These are phyloP conservation scores for Leptodermis oblonga DNA, from an alignment of 257 asterid genomes.

Conservation along the genomic window DNA sequence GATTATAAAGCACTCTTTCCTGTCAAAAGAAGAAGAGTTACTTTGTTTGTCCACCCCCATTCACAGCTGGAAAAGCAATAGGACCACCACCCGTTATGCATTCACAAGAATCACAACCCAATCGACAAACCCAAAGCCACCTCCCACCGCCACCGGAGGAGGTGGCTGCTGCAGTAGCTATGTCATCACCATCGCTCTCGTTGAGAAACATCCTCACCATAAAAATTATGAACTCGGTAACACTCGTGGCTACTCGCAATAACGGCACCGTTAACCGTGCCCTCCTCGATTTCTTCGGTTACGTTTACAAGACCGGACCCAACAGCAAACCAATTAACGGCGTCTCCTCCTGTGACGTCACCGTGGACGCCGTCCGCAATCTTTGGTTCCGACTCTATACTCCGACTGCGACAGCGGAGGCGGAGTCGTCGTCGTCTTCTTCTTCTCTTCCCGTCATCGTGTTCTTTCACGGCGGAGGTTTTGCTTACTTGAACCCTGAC, in stretches of 20 bases:
- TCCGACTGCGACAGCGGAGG: slow-evolving; percentile 22
- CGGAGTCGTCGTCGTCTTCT: not conserved
- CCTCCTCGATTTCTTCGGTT: slow-evolving; percentile 19
- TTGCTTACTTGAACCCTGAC: slow-evolving; percentile 53
- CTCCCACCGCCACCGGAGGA: not conserved
- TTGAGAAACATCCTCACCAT: slow-evolving; percentile 44
- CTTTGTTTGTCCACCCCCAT: too few relatives aligned
- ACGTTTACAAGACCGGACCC: slow-evolving; percentile 33
- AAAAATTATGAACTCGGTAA: slow-evolving; percentile 28
- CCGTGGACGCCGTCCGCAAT: slow-evolving; percentile 51
- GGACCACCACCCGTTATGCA: too few relatives aligned
- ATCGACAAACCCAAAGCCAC: not conserved
- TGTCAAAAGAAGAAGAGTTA: too few relatives aligned
- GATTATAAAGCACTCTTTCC: too few relatives aligned
- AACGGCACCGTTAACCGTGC: slow-evolving; percentile 79
- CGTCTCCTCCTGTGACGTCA: slow-evolving; percentile 50
- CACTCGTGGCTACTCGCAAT: slow-evolving; percentile 37
- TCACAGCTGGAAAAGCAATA: too few relatives aligned
- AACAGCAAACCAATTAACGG: slow-evolving; percentile 43
- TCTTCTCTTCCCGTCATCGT: slow-evolving; percentile 44
- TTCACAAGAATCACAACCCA: too few relatives aligned
- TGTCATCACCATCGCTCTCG: slow-evolving; percentile 36
- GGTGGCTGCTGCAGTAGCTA: not conserved
- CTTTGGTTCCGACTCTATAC: slow-evolving; percentile 79
- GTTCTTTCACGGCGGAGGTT: slow-evolving; percentile 89